Base-by-base conservation (phyloP, 106 monocot species). In the Acorus calamus region DNA sequence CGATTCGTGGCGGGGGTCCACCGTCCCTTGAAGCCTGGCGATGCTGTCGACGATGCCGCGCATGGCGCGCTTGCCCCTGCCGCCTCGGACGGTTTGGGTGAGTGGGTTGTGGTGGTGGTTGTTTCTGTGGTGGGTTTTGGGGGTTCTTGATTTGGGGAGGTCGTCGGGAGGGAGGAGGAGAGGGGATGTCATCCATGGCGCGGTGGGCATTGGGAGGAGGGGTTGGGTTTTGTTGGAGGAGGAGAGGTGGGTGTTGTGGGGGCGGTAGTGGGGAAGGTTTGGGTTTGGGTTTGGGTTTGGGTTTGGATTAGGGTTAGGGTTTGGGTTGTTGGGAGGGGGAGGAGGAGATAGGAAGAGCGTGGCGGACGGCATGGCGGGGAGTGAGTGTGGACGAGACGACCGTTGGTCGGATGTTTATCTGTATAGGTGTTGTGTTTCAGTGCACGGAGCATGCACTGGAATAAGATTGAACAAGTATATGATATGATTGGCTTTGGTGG, bases 171-270 rank as follows among this genome's bases (percentile, higher is more conserved):
- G 72, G 55, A 84, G 63, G 66, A 69, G 57, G 59, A 83, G 65
- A 8, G 87, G 87, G 54, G 48, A 50, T 13, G 28, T 64, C 82
- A 80, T 78, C 93, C 93, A 93, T 8, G 93, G 93, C n/a, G 93
- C 78, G 0, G 83, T 76, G 54, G 93, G 88, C 76, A 83, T 72
- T 42, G 50, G 47, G 47, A 50, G 44, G 8, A 48, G 41, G 5
- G 0, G 6, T 28, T 11, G 10, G 28, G 56, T 11, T 6, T 13
- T 6, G 45, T 44, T 28, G 44, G 69, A 44, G 2, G 50, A n/a
- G 50, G 47, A 44, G 12, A 11, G 52, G 10, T 7, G 50, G 11
- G 12, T 6, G 52, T 28, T 28, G 28, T 28, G 28, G 28, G 28
- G 28, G 28, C 28, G 28, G 28, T 28, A 1, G 28, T 28, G 28